These are phyloP conservation scores for Cytospora piceae DNA, from an alignment of 2,329 filamentous ascomycete species.

Conservation along the genomic window DNA sequence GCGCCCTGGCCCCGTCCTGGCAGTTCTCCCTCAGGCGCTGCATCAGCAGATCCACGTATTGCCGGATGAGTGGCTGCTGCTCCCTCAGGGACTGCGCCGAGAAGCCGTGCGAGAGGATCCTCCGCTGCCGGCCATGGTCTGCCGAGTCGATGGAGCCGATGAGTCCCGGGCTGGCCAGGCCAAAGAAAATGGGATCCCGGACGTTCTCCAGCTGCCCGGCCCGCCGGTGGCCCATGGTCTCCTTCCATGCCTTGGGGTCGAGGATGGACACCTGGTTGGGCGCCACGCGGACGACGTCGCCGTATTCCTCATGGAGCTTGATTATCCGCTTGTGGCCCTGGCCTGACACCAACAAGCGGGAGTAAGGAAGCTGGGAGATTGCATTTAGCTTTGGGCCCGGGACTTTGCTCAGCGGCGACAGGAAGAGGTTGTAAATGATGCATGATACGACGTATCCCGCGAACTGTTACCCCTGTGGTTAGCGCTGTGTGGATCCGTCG, in stretches of 20 bases:
- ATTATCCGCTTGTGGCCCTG: slow-evolving; percentile 14
- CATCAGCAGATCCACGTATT: slow-evolving; percentile 29
- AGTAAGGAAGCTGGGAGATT: slow-evolving; percentile 9
- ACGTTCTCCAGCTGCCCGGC: slow-evolving; percentile 17
- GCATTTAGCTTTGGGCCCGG: slow-evolving; percentile 26
- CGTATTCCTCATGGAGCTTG: slow-evolving; percentile 21
- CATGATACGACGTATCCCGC: slow-evolving; percentile 11
- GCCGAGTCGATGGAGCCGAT: slow-evolving; percentile 3
- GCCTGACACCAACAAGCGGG: slow-evolving; percentile 4
- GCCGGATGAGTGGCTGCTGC: slow-evolving; percentile 23
- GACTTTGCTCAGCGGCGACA: slow-evolving; percentile 19
- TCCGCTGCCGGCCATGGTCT: slow-evolving; percentile 18
- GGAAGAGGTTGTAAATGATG: slow-evolving; percentile 26
- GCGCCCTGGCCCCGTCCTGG: slow-evolving; percentile 26
- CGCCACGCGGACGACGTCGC: slow-evolving; percentile 17
- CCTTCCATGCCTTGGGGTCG: slow-evolving; percentile 20
- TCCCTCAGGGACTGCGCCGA: slow-evolving; percentile 21
- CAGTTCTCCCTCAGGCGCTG: slow-evolving; percentile 36
- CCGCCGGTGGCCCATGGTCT: slow-evolving; percentile 21
- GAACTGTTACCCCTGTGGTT: neutral
- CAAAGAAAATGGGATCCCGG: slow-evolving; percentile 15
- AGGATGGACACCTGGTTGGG: slow-evolving; percentile 17
- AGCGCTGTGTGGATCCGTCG: neutral
- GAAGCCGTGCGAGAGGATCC: slow-evolving; percentile 21
- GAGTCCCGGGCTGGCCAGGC: neutral